Percentiles rank a stretch among this genome's conserved stretches.
phyloP scores from a whole-genome alignment of 2,329 filamentous ascomycete genomes.

The Pezicula radicicola region DNA sequence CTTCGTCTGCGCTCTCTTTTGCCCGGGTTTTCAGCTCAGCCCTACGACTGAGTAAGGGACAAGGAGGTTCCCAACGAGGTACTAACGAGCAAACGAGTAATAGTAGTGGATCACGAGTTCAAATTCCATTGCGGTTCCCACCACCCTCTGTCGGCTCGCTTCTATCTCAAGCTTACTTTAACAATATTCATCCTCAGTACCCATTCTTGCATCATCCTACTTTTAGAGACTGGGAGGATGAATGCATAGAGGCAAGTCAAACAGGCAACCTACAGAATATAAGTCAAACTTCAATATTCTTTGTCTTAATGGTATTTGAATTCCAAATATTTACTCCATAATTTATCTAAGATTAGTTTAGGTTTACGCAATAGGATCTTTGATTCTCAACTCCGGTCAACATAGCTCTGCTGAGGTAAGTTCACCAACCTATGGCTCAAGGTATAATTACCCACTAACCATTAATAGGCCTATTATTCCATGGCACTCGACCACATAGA shows the following conservation, averaged over 20 bases:
- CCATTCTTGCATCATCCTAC: conserved; percentile 23
- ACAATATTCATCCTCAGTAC: conserved; percentile 22
- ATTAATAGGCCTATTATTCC: conserved; percentile 12
- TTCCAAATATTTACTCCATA: background rate
- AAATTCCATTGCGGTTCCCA: too few relatives aligned
- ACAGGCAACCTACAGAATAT: background rate
- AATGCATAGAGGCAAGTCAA: background rate
- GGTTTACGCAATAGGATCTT: conserved; percentile 24
- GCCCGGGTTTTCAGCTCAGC: conserved; percentile 23
- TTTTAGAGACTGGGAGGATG: conserved; percentile 17
- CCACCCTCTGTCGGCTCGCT: too few relatives aligned
- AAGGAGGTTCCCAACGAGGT: too few relatives aligned
- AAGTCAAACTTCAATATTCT: conserved; percentile 13
- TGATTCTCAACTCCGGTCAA: conserved; percentile 5
- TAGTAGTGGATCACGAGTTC: too few relatives aligned
- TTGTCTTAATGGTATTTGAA: conserved; percentile 20
- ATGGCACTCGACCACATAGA: conserved; percentile 4
- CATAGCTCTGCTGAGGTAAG: conserved; percentile 17
- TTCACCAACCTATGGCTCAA: conserved; percentile 1
- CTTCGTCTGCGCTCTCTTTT: conserved; percentile 32
- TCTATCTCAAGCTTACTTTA: conserved; percentile 15
- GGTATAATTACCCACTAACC: conserved; percentile 6
- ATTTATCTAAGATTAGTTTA: conserved; percentile 3
- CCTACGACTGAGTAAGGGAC: background rate
- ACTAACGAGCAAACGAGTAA: too few relatives aligned